Percentiles rank a stretch among this genome's conserved stretches.
Conservation (phyloP, 306 rosid genomes). For the Begonia masoniana region DNA sequence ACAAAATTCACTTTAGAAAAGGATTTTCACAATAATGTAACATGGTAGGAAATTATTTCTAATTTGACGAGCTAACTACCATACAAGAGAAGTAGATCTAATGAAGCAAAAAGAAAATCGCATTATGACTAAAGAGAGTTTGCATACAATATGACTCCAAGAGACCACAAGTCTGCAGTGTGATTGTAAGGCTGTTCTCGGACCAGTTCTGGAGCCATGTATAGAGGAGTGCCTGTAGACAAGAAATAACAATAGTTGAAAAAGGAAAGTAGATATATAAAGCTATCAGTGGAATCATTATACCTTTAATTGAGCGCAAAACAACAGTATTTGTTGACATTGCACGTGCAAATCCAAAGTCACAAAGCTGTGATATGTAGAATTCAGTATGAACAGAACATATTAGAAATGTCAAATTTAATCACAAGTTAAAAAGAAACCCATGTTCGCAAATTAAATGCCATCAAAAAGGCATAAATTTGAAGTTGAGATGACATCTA, state of each 20-base stretch:
- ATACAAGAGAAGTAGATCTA: too few relatives aligned
- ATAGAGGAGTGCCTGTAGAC: slow-evolving; percentile 74
- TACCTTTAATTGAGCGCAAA: slow-evolving; percentile 93
- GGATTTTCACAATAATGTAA: too few relatives aligned
- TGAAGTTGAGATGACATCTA: too few relatives aligned
- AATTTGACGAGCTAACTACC: too few relatives aligned
- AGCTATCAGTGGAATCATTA: slow-evolving; percentile 14
- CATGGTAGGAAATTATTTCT: too few relatives aligned
- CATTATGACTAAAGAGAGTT: background rate
- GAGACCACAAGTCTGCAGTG: slow-evolving; percentile 97
- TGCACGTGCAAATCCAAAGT: slow-evolving; percentile 99
- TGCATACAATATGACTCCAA: slow-evolving; percentile 89
- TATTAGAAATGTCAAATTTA: too few relatives aligned
- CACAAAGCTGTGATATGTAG: slow-evolving; percentile 64
- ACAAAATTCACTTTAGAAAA: too few relatives aligned
- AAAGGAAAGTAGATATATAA: slow-evolving; percentile 1
- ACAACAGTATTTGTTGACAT: slow-evolving; percentile 97
- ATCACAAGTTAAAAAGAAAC: too few relatives aligned
- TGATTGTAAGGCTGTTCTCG: slow-evolving; percentile 95
- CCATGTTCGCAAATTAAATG: too few relatives aligned
- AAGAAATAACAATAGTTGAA: slow-evolving; percentile 1
- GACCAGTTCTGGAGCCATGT: slow-evolving; percentile 99
- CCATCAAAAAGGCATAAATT: too few relatives aligned
- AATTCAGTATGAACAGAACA: background rate
- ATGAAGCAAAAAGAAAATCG: too few relatives aligned